Evolutionary conservation across 805 yeast genomes (phyloP).

Genomic region (Yarrowia sp.): DNA sequence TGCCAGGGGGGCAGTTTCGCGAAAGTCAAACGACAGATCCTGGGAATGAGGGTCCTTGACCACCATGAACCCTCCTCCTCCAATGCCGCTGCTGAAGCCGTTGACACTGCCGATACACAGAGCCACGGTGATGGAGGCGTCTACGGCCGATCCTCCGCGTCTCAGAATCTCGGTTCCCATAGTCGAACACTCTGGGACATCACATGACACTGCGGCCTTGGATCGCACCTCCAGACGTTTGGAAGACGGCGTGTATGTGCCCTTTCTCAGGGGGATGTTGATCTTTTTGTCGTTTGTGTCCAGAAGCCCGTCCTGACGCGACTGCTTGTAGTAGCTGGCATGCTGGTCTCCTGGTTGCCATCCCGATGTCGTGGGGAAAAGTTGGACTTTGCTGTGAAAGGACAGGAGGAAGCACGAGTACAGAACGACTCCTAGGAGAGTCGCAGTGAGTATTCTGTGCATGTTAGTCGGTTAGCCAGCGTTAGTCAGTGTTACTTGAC

Average conservation of each 20-base stretch:
- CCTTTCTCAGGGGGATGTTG: conserved; percentile 36
- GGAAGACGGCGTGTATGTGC: conserved; percentile 1
- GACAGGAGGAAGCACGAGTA: neutral
- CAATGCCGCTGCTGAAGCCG: conserved; percentile 86
- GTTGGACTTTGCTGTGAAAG: neutral
- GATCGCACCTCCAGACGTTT: conserved; percentile 39
- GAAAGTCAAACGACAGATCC: conserved; percentile 75
- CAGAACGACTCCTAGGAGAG: neutral
- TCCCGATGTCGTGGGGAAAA: neutral
- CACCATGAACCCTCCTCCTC: conserved; percentile 87
- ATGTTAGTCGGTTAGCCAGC: too few relatives aligned
- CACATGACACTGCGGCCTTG: conserved; percentile 66
- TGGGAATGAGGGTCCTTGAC: conserved; percentile 55
- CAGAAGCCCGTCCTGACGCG: neutral
- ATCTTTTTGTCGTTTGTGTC: conserved; percentile 12
- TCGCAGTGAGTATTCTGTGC: neutral
- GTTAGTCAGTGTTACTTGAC: too few relatives aligned
- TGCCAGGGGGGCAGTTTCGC: conserved; percentile 82
- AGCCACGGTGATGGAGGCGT: conserved; percentile 88
- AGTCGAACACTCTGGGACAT: conserved; percentile 66
- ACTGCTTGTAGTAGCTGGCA: conserved; percentile 3
- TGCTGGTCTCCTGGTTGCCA: conserved; percentile 37
- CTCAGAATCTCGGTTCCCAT: conserved; percentile 65
- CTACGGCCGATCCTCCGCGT: conserved; percentile 82
- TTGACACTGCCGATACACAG: conserved; percentile 86